A percentile compares a stretch with the other conserved stretches of the same genome.
phyloP scores from a whole-genome alignment of 2,329 filamentous ascomycete genomes.

The Hymenoscyphus salicellus region DNA sequence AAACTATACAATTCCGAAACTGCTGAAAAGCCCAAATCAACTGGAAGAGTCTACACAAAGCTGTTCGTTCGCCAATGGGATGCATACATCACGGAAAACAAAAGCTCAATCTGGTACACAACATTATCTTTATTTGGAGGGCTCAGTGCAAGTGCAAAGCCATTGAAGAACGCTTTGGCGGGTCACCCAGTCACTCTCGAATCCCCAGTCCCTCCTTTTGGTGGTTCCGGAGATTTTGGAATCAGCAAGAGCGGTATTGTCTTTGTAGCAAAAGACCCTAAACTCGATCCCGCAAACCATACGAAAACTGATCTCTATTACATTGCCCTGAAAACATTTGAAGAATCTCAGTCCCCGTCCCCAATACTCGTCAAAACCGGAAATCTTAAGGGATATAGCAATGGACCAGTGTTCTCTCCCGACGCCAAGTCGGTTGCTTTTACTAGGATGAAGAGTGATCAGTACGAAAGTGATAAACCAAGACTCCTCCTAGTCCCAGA shows the following conservation, averaged over 20 bases:
- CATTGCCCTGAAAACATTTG: conserved; percentile 61
- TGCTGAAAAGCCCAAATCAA: conserved; percentile 57
- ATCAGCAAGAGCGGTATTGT: conserved; percentile 63
- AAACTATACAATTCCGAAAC: conserved; percentile 64
- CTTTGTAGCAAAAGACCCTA: conserved; percentile 60
- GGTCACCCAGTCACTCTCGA: conserved; percentile 47
- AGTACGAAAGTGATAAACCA: conserved; percentile 80
- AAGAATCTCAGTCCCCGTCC: conserved; percentile 47
- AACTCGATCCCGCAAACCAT: conserved; percentile 66
- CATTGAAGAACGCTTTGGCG: conserved; percentile 61
- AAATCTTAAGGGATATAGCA: conserved; percentile 61
- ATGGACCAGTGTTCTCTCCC: conserved; percentile 69
- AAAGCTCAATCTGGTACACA: conserved; percentile 71
- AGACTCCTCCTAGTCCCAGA: conserved; percentile 64
- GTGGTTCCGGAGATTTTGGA: conserved; percentile 77
- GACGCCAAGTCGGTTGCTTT: conserved; percentile 71
- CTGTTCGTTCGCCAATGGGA: conserved; percentile 86
- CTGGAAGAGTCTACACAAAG: conserved; percentile 68
- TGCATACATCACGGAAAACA: conserved; percentile 65
- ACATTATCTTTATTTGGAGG: conserved; percentile 46
- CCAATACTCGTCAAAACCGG: conserved; percentile 56
- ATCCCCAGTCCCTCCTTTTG: conserved; percentile 73
- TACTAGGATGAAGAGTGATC: conserved; percentile 69
- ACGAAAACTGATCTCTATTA: conserved; percentile 83
- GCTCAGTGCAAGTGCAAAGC: conserved; percentile 39